Evolutionary conservation across 2,329 filamentous ascomycete genomes (phyloP).

Genomic region (Emericellopsis atlantica): DNA sequence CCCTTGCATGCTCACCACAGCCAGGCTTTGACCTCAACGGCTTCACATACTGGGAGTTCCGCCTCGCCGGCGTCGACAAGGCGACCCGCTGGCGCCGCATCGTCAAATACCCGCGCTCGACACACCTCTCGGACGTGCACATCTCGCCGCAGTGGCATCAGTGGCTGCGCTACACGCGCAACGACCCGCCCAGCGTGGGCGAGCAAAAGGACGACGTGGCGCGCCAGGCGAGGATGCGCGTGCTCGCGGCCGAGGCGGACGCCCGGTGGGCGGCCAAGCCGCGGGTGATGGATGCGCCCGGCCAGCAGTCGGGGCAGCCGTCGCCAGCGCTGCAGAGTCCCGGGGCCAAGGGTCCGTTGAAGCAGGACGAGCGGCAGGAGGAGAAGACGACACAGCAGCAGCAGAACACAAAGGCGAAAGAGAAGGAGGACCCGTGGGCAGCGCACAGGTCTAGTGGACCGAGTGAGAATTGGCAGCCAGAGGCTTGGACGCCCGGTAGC

Average conservation of each 20-base stretch:
- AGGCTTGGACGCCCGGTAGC: constrained; percentile 44
- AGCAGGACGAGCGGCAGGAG: constrained; percentile 1
- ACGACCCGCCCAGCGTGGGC: constrained; percentile 36
- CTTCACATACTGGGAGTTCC: constrained; percentile 60
- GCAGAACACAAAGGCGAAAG: constrained; percentile 2
- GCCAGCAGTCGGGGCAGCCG: constrained; percentile 9
- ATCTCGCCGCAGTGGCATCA: constrained; percentile 56
- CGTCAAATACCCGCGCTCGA: constrained; percentile 41
- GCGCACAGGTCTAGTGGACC: constrained; percentile 31
- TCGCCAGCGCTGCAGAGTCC: constrained; percentile 8
- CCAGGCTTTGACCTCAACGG: constrained; percentile 51
- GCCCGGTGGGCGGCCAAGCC: constrained; percentile 51
- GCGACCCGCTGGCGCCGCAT: constrained; percentile 46
- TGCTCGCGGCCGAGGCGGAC: constrained; percentile 48
- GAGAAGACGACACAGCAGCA: constrained; percentile 11
- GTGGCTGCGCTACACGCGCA: constrained; percentile 51
- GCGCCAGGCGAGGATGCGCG: constrained; percentile 38
- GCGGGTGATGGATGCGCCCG: constrained; percentile 19
- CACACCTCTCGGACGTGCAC: constrained; percentile 39
- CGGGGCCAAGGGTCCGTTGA: background rate
- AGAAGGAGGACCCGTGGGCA: constrained; percentile 43
- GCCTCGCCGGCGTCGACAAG: constrained; percentile 28
- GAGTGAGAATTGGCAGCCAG: constrained; percentile 55
- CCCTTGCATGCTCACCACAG: constrained; percentile 18
- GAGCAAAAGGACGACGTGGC: constrained; percentile 43